Conservation (phyloP, 2,329 filamentous ascomycete species). For the Apiospora kogelbergensis region DNA sequence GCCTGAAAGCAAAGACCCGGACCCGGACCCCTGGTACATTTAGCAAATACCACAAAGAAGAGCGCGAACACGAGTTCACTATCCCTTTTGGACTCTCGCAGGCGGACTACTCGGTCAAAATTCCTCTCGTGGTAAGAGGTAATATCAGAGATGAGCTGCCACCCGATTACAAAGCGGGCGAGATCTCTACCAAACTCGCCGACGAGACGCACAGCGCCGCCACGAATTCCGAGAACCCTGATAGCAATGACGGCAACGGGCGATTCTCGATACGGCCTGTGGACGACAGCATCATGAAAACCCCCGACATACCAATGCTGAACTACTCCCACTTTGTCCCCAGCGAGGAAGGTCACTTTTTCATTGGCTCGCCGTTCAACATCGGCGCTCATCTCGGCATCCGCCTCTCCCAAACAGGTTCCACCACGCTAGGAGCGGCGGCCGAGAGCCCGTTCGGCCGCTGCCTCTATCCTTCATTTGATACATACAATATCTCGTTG, state of each 20-base stretch:
- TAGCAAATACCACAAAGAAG: neutral
- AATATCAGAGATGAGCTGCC: neutral
- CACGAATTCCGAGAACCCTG: neutral
- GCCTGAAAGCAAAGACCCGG: constrained; percentile 6
- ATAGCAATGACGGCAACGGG: neutral
- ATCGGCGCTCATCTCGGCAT: constrained; percentile 10
- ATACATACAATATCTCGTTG: constrained; percentile 13
- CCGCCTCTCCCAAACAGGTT: constrained; percentile 5
- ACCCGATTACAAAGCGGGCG: neutral
- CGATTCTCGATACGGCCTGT: neutral
- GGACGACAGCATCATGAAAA: neutral
- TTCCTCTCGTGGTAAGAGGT: constrained; percentile 9
- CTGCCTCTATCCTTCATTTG: constrained; percentile 8
- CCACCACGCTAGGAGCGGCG: neutral
- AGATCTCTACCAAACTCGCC: neutral
- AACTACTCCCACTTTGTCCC: constrained; percentile 4
- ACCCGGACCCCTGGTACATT: neutral
- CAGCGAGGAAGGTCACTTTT: neutral
- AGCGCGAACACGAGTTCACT: constrained; percentile 2
- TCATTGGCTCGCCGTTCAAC: constrained; percentile 6
- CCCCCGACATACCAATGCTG: neutral
- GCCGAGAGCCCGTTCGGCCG: neutral
- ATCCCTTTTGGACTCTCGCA: neutral
- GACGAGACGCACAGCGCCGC: neutral
- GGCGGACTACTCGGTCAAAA: neutral